Percentiles rank a stretch among this genome's conserved stretches.
These are phyloP conservation scores for Paramecium sexaurelia DNA, from an alignment of 73 alveolate species.

Conservation along the genomic window DNA sequence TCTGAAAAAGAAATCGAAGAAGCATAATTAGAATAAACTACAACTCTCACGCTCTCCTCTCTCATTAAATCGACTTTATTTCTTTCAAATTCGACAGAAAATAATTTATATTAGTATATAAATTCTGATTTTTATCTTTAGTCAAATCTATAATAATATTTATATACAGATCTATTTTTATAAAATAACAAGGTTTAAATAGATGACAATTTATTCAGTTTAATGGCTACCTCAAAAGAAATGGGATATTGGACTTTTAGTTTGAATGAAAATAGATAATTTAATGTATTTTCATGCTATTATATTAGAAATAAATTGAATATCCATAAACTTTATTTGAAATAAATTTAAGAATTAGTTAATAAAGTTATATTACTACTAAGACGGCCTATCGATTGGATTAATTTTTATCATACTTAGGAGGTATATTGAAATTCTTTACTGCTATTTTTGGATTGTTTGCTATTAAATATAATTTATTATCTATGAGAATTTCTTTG, in stretches of 20 bases:
- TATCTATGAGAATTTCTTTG: not conserved
- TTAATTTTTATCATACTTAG: not conserved
- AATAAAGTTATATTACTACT: not conserved
- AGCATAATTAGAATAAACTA: not conserved
- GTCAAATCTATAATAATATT: not conserved
- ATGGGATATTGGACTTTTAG: not conserved
- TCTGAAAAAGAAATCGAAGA: not conserved
- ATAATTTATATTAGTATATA: not conserved
- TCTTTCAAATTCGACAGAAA: not conserved
- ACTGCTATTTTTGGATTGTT: not conserved
- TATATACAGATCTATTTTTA: not conserved
- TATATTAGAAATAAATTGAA: not conserved
- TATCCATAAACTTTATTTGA: not conserved
- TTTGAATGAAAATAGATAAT: not conserved
- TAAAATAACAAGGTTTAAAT: not conserved
- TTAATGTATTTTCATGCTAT: not conserved
- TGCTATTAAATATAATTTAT: not conserved
- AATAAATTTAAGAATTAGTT: not conserved
- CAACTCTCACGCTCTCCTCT: not conserved
- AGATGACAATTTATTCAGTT: not conserved
- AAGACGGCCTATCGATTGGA: not conserved
- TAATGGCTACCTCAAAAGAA: not conserved
- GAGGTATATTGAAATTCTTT: constrained; percentile 10
- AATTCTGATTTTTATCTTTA: not conserved
- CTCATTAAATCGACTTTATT: not conserved